Conservation (phyloP, 2,329 filamentous ascomycete species). For the Trichoderma citrinoviride region DNA sequence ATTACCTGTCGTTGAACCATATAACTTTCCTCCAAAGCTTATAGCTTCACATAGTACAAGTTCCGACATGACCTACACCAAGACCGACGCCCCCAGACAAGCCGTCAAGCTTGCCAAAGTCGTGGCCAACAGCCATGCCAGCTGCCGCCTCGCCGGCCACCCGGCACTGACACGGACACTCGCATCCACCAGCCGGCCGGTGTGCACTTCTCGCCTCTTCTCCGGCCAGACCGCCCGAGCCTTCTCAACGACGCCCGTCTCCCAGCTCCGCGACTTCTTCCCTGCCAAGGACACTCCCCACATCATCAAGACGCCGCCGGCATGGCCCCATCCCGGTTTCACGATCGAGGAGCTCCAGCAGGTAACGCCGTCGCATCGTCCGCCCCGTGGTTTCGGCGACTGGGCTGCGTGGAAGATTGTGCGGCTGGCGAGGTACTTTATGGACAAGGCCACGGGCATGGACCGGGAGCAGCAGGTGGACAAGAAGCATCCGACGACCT, state of each 20-base stretch:
- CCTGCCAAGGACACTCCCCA: conserved; percentile 58
- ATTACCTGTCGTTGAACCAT: background rate
- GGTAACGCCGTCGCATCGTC: conserved; percentile 73
- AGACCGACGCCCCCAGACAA: conserved; percentile 26
- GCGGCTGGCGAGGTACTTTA: conserved; percentile 70
- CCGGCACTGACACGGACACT: conserved; percentile 21
- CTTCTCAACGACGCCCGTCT: conserved; percentile 51
- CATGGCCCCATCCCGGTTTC: conserved; percentile 72
- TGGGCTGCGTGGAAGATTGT: conserved; percentile 75
- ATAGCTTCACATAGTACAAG: background rate
- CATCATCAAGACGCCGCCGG: conserved; percentile 61
- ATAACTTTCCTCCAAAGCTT: background rate
- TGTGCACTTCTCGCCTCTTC: background rate
- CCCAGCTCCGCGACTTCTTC: conserved; percentile 58
- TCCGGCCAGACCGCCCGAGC: conserved; percentile 28
- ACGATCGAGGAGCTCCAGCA: conserved; percentile 74
- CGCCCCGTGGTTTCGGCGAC: conserved; percentile 71
- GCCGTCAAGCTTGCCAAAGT: conserved; percentile 27
- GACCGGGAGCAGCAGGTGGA: conserved; percentile 67
- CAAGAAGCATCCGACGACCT: conserved; percentile 55
- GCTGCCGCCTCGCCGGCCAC: conserved; percentile 14
- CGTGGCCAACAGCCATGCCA: conserved; percentile 14
- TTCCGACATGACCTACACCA: background rate
- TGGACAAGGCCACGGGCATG: conserved; percentile 77
- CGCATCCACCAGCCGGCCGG: conserved; percentile 23